Base-by-base conservation (phyloP, 495 filamentous ascomycete species). In the Platismatia glauca region DNA sequence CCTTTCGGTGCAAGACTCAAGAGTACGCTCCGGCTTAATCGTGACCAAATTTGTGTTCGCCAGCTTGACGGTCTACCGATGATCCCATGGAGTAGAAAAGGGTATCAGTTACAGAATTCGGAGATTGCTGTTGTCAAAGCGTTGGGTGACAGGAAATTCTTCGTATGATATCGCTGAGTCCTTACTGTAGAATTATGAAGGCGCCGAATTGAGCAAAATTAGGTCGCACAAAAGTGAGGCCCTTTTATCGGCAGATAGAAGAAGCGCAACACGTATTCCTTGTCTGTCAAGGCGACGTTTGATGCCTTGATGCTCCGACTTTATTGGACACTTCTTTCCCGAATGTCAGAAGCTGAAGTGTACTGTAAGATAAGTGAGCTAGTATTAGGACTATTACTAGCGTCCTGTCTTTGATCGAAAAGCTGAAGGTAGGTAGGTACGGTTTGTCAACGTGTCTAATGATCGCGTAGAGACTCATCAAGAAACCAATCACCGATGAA, bases 21-120 rank as follows among this genome's bases (percentile, higher is more conserved):
- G 85, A 82, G 83, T 84, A 79, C 80, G 89, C 90, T 93, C 90
- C 90, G 89, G 90, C 90, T 95, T 94, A 95, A 90, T 94, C 84
- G 88, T 82, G 86, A 85, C 86, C 88, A 72, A 66, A 50, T 41
- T 62, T 67, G 63, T 84, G 75, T 84, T 75, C 80, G 83, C 83
- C 80, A 76, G 71, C 75, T 71, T 71, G 71, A 75, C 78, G 74
- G 77, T 74, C 64, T 85, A 84, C 77, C 79, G 79, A 79, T 64
- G 24, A 73, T 56, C 73, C 76, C 75, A 79, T 64, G 68, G 71
- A 61, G 67, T 41, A 58, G 50, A 70, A 73, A 35, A 53, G 61
- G 66, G 70, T 67, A 71, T 79, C 81, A 83, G 81, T 82, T 81
- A 81, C 81, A 82, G 77, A 71, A 75, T 70, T 75, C 63, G 66